These are phyloP conservation scores for Pseudogymnoascus sp. DNA, from an alignment of 2,329 filamentous ascomycete species.

Conservation along the genomic window DNA sequence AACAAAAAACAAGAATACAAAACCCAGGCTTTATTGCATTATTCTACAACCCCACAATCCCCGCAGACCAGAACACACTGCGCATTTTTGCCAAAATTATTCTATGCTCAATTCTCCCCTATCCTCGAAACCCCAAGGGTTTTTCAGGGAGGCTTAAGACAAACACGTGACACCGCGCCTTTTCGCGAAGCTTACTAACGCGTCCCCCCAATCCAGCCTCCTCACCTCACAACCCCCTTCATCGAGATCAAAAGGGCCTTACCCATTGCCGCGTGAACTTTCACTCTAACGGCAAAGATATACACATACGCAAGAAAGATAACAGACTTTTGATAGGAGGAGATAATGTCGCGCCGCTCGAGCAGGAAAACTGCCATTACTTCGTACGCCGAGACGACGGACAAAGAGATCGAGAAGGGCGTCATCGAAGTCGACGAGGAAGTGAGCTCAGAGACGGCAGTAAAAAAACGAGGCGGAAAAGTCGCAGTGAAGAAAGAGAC, in stretches of 20 bases:
- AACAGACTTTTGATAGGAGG: background rate
- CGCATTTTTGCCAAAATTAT: background rate
- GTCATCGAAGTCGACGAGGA: slow-evolving; percentile 10
- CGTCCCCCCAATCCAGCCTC: background rate
- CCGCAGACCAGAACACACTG: background rate
- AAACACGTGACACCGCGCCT: background rate
- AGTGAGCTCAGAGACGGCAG: slow-evolving; percentile 7
- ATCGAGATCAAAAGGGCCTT: background rate
- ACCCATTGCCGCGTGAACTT: background rate
- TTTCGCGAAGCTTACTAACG: background rate
- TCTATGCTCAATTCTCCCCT: background rate
- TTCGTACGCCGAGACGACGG: slow-evolving; percentile 5
- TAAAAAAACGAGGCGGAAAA: slow-evolving; percentile 13
- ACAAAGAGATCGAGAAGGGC: slow-evolving; percentile 15
- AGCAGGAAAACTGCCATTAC: slow-evolving; percentile 14
- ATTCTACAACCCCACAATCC: background rate
- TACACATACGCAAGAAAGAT: background rate
- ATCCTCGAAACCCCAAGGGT: no score
- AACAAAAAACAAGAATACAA: background rate
- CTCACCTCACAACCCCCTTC: background rate
- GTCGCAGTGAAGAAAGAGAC: slow-evolving; percentile 13
- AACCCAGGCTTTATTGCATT: background rate
- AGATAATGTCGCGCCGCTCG: slow-evolving; percentile 21
- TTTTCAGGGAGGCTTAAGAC: background rate
- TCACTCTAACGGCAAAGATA: background rate